Evolutionary conservation across 1,284 basidiomycete species (phyloP), one percentile per base, ranked within the genome.

Genomic region (Moniliella sp.): DNA sequence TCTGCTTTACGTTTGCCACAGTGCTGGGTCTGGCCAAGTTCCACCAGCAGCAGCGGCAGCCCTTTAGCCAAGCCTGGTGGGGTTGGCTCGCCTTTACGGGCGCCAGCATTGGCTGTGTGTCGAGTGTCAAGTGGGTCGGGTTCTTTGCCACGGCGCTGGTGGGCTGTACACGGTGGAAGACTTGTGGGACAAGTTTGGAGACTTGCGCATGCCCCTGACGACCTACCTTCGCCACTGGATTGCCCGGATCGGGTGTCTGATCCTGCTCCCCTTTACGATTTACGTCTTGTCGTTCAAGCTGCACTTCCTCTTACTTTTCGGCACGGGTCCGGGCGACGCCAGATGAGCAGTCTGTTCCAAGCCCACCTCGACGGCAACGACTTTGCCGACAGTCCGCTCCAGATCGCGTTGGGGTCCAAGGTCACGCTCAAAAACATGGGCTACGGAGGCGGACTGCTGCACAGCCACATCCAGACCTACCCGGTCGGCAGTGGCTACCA

Each of bases 301-400:
- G 9, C 91, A 97, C 62, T 94, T 97, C 65, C 58, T 86, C 58
- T 71, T 99, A 45, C 68, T 99, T 31, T 91, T 81, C 62, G 79
- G 82, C 40, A 79, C 81, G 3, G 88, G 88, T 26, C 80, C 88
- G 5, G 88, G 88, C 13, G 88, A 97, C 57, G 78, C 86, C 88
- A 97, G 62, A 97, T 97, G 88, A 83, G 78, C 61, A 88, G 82
- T 3, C 68, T 97, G 15, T 97, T 97, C 72, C 88, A 99, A 62
- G 83, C 86, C n/a, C 82, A 93, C 50, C 69, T 97, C 3, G 67
- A 72, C 15, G 91, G 88, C 19, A 97, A 94, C 57, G 81, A 91
- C 54, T 94, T 94, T 64, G 66, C 74, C 10, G 67, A 70, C 40
- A 83, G 82, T 50, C 84, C 84, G 14, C 9, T 18, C 21, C 86